Evolutionary conservation across 352 stramenopile genomes (phyloP), one percentile per base, ranked within the genome.

Genomic region (Phytophthora citrophthora): DNA sequence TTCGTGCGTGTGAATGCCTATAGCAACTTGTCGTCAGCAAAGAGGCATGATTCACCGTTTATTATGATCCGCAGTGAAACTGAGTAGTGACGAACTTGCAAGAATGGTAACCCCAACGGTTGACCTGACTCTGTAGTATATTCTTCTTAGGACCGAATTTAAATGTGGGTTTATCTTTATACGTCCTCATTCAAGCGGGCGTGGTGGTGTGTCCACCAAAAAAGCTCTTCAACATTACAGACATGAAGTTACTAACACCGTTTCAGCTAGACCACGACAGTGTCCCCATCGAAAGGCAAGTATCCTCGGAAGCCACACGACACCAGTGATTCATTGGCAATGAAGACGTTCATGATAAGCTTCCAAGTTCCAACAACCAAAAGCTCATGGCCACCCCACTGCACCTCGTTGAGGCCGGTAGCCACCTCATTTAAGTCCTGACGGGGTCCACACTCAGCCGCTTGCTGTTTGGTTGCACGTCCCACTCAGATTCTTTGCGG

Each of bases 241-340:
- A 38, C 36, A 27, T 36, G 27, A 27, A 34, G 27, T 59, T 59
- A 59, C 38, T 23, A 34, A 60, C 50, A n/a, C 20, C 23, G 24
- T 40, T 57, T 55, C 34, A 24, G 38, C 34, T 51, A 39, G 39
- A 44, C 20, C 48, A 32, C 24, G 18, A 18, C 31, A 38, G 41
- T 31, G n/a, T 24, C 45, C 55, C 45, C 56, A 64, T 64, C 56
- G 44, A 64, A 57, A 64, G 24, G 45, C 9, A 40, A 20, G 23
- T n/a, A 59, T 50, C 51, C 53, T 11, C 29, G 8, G 29, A 34
- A 15, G 9, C 29, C 29, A 13, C 29, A 9, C 29, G 29, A 34
- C 29, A 34, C 29, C 29, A 34, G 9, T 34, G 29, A 34, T 13
- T 34, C 29, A 34, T 34, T 34, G 29, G 29, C 29, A 34, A 13